Percentiles rank a stretch among this genome's conserved stretches.
These are phyloP conservation scores for Peltaster fructicola DNA, from an alignment of 2,329 filamentous ascomycete genomes.

Conservation along the genomic window DNA sequence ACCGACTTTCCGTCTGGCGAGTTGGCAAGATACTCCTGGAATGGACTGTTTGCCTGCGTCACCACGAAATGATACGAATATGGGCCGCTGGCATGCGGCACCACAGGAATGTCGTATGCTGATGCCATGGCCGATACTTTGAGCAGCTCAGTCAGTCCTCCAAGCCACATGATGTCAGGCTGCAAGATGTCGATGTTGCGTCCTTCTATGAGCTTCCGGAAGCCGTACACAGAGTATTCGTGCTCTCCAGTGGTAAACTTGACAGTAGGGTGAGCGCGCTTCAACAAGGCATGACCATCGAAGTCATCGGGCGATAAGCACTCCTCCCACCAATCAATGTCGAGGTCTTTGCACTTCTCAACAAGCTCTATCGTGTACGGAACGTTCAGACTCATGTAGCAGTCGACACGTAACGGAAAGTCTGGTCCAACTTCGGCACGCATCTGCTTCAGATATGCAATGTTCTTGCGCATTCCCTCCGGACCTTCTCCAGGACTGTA, in stretches of 20 bases:
- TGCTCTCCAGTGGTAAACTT: conserved; percentile 96
- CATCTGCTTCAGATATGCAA: conserved; percentile 74
- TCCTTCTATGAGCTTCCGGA: conserved; percentile 82
- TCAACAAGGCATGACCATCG: conserved; percentile 77
- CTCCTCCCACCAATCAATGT: conserved; percentile 98
- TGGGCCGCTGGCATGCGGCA: conserved; percentile 83
- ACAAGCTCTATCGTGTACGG: conserved; percentile 83
- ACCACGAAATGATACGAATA: conserved; percentile 96
- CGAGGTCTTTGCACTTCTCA: conserved; percentile 61
- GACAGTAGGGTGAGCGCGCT: conserved; percentile 71
- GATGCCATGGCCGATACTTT: conserved; percentile 79
- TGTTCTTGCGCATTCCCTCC: conserved; percentile 68
- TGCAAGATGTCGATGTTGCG: conserved; percentile 89
- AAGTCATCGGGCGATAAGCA: conserved; percentile 81
- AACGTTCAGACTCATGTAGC: conserved; percentile 92
- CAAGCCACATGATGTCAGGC: conserved; percentile 95
- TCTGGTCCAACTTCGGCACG: conserved; percentile 71
- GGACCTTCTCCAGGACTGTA: conserved; percentile 79
- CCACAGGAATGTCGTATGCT: conserved; percentile 85
- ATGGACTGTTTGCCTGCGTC: conserved; percentile 80
- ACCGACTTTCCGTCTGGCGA: conserved; percentile 81
- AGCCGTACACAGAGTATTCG: conserved; percentile 85
- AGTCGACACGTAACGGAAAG: conserved; percentile 88
- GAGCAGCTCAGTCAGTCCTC: conserved; percentile 78
- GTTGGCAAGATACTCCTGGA: conserved; percentile 92